Evolutionary conservation across 1,139 yeast species (phyloP).

Genomic region (Candida sp.): DNA sequence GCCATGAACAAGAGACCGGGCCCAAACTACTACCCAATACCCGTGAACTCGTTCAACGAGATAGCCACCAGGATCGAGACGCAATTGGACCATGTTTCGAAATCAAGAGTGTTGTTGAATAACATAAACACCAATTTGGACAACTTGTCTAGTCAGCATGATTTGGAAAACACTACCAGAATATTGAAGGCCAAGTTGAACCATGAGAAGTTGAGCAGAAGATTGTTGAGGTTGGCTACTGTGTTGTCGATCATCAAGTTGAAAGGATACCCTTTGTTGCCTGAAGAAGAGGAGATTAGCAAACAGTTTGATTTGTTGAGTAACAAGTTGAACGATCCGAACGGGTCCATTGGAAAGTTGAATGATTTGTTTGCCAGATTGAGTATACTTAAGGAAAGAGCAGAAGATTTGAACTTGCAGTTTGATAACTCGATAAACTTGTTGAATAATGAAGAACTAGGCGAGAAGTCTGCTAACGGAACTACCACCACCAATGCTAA

Average conservation of each 20-base stretch:
- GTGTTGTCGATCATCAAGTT: conserved; percentile 70
- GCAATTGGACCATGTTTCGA: conserved; percentile 86
- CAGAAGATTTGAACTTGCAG: conserved; percentile 61
- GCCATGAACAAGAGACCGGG: conserved; percentile 84
- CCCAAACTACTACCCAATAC: conserved; percentile 64
- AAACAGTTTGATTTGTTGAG: conserved; percentile 69
- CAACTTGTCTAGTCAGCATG: conserved; percentile 82
- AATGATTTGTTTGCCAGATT: conserved; percentile 95
- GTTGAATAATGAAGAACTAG: conserved; percentile 29
- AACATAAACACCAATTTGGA: conserved; percentile 77
- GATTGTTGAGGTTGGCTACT: conserved; percentile 69
- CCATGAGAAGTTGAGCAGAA: conserved; percentile 61
- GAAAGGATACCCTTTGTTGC: conserved; percentile 82
- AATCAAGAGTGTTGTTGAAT: conserved; percentile 78
- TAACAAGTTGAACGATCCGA: conserved; percentile 68
- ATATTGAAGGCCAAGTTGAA: conserved; percentile 53
- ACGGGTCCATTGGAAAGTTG: conserved; percentile 77
- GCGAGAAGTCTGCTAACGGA: conserved; percentile 11
- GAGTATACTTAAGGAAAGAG: conserved; percentile 77
- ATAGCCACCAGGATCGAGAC: conserved; percentile 78
- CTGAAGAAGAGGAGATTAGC: conserved; percentile 87
- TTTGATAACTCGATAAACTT: conserved; percentile 40
- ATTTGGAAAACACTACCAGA: conserved; percentile 79
- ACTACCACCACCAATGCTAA: conserved; percentile 4
- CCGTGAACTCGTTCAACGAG: conserved; percentile 84